Conservation (phyloP, 2,329 filamentous ascomycete species). For the Fusarium graminum region DNA sequence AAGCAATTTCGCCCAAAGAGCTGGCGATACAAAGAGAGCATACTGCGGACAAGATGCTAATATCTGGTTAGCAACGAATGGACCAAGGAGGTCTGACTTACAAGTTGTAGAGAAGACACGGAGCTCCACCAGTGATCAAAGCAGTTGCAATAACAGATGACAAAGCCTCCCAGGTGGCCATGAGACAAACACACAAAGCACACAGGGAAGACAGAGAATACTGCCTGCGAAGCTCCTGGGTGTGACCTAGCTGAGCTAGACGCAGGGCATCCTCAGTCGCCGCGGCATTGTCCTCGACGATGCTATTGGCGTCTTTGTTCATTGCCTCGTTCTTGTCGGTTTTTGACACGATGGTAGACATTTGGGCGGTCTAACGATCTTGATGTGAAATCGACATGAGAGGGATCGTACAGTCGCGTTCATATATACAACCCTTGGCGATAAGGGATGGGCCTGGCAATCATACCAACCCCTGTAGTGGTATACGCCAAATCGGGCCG, state of each 20-base stretch:
- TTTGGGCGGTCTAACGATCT: background rate
- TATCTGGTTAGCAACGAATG: background rate
- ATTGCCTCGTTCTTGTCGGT: background rate
- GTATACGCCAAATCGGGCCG: constrained; percentile 12
- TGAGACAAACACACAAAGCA: constrained; percentile 60
- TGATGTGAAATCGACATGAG: too few species aligned
- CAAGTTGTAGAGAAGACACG: constrained; percentile 58
- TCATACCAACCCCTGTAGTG: background rate
- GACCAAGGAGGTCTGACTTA: background rate
- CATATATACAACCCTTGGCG: background rate
- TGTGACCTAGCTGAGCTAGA: constrained; percentile 49
- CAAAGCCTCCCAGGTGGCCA: constrained; percentile 66
- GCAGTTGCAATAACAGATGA: constrained; percentile 61
- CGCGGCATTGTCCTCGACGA: background rate
- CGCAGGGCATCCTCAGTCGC: constrained; percentile 35
- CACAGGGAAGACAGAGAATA: constrained; percentile 61
- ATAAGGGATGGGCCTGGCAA: background rate
- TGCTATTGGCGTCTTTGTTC: constrained; percentile 17
- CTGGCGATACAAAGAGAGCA: constrained; percentile 36
- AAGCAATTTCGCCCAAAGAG: constrained; percentile 40
- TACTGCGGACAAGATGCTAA: constrained; percentile 29
- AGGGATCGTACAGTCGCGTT: too few species aligned
- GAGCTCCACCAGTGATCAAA: constrained; percentile 60
- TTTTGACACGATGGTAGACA: background rate
- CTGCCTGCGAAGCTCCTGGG: constrained; percentile 49